Evolutionary conservation across 306 rosid genomes (phyloP), one percentile per base, ranked within the genome.

Genomic region (Prunus davidiana): DNA sequence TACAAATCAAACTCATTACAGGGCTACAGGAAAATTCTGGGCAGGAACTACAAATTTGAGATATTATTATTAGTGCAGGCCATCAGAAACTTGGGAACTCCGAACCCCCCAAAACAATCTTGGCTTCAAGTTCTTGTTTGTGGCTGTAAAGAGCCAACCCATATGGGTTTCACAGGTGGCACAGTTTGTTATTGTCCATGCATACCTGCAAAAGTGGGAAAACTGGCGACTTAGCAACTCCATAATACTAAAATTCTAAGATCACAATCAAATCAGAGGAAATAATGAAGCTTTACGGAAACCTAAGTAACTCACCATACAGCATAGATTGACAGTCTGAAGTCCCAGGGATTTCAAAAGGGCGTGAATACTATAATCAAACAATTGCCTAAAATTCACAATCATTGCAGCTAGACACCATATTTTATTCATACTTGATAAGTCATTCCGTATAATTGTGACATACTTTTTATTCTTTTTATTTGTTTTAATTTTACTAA

Each of bases 141-240:
- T 90, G 78, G 97, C 91, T 10, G 97, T 89, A 71, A 89, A 95
- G 64, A 85, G 95, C 97, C 98, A 95, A 47, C 98, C 98, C 88
- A 95, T 77, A 62, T 81, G 90, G 69, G 85, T 78, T 83, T 81
- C 87, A 83, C 98, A 95, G 47, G 89, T 67, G 54, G 91, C 87
- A 79, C 98, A 95, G 47, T 52, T 72, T 12, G 97, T 81, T 32
- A 85, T 58, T 38, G 96, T 92, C 98, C 98, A 95, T 1, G 97
- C 92, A 84, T 92, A 95, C 80, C 98, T 95, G 89, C 80, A 71
- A 84, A 25, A 65, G 58, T 22, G 64, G 52, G 70, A 43, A 84
- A 18, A 57, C 28, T 8, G 64, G 73, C 77, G 73, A 51, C 57
- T 91, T 45, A 80, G 74, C 73, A 57, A 30, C 75, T 69, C 38